Percentiles rank a stretch among this genome's conserved stretches.
Conservation (phyloP, 768 basidiomycete genomes). For the Suillus variegatus region DNA sequence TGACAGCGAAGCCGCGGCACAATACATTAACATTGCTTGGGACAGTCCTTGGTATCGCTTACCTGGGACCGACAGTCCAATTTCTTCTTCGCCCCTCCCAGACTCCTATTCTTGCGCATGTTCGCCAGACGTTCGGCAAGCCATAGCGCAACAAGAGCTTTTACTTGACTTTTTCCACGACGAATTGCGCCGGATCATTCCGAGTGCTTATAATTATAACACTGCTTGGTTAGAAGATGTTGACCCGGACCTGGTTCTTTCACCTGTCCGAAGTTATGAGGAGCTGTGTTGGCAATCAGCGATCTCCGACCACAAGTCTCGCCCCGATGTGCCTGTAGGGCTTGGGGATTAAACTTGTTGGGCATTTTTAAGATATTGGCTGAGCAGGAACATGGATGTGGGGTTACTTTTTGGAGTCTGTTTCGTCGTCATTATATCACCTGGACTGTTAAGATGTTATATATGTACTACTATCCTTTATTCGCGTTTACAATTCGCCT, state of each 20-base stretch:
- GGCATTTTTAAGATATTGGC: constrained; percentile 16
- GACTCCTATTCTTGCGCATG: constrained; percentile 27
- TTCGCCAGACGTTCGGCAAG: constrained; percentile 34
- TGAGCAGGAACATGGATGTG: neutral
- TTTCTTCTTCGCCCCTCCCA: constrained; percentile 22
- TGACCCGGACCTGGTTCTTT: constrained; percentile 29
- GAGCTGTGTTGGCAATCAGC: constrained; percentile 32
- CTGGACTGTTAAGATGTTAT: neutral
- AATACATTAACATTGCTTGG: constrained; percentile 41
- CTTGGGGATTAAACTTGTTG: constrained; percentile 24
- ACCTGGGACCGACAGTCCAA: constrained; percentile 28
- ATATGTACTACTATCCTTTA: neutral
- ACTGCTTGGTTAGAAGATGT: constrained; percentile 29
- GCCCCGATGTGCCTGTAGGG: constrained; percentile 30
- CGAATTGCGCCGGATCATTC: constrained; percentile 27
- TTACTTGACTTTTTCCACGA: constrained; percentile 34
- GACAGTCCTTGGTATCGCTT: constrained; percentile 41
- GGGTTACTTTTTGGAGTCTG: neutral
- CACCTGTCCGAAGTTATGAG: constrained; percentile 29
- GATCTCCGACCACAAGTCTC: constrained; percentile 22
- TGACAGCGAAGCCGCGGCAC: constrained; percentile 30
- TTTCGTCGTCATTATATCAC: neutral
- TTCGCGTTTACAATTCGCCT: constrained; percentile 1
- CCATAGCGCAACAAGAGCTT: constrained; percentile 33
- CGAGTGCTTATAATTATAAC: constrained; percentile 19